Evolutionary conservation across 2,329 filamentous ascomycete genomes (phyloP).

Genomic region (Trichoderma simmonsii): DNA sequence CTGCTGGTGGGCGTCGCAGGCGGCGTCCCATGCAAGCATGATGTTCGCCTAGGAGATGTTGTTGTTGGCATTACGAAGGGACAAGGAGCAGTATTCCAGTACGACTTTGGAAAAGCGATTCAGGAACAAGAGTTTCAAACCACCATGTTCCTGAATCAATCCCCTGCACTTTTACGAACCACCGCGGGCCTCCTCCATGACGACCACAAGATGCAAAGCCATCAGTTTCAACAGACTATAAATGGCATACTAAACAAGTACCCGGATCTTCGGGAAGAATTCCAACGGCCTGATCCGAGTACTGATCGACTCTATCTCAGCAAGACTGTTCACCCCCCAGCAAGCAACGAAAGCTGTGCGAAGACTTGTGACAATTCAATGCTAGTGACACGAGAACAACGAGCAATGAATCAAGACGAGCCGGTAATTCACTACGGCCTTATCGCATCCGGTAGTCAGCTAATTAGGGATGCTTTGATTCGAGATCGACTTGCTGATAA

Average conservation of each 20-base stretch:
- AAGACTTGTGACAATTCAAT: background rate
- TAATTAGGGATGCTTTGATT: constrained; percentile 23
- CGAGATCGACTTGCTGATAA: constrained; percentile 26
- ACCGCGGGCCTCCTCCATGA: no score
- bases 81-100: background rate
- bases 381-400: background rate
- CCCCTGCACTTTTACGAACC: background rate
- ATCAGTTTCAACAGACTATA: constrained; percentile 17
- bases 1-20: background rate
- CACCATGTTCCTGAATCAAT: background rate
- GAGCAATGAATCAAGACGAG: background rate
- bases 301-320: constrained; percentile 18
- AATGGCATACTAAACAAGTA: background rate
- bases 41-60: background rate
- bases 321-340: background rate
- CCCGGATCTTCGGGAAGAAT: constrained; percentile 14
- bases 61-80: background rate
- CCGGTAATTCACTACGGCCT: constrained; percentile 24
- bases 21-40: background rate
- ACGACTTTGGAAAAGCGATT: background rate
- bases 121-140: background rate
- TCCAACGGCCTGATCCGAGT: background rate
- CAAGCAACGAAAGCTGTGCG: background rate
- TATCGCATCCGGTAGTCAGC: constrained; percentile 14
- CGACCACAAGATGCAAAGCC: background rate